Base-by-base conservation (phyloP, 78 protist genomes). In the Pelomyxa schiedti region DNA sequence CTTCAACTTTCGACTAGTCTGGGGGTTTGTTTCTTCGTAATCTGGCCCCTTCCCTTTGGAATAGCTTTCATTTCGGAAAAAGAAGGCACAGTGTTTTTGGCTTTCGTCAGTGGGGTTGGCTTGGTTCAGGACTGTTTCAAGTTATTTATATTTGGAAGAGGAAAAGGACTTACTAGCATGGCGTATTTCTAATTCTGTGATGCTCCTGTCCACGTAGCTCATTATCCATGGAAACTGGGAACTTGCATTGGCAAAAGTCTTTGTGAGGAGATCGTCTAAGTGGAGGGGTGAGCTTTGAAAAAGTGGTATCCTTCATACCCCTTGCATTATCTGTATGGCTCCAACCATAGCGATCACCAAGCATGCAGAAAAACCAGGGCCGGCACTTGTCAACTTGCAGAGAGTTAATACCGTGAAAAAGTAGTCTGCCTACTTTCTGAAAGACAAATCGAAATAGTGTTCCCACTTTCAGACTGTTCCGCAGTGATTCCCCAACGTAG, bases 361-460 rank as follows among this genome's bases (percentile, higher is more conserved):
- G 70, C 70, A 66, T 66, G 37, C 70, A 66, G 37, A 66, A n/a
- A 9, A 66, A 66, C 29, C 37, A 66, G 37, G 70, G 70, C 64
- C 70, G 70, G 37, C 70, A 66, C n/a, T 36, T n/a, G 37, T 66
- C 70, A 9, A 66, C 70, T 9, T n/a, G n/a, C n/a, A n/a, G n/a
- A n/a, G n/a, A n/a, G n/a, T n/a, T n/a, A n/a, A n/a, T n/a, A n/a
- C n/a, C n/a, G n/a, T n/a, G n/a, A n/a, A n/a, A n/a, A n/a, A n/a
- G n/a, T n/a, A n/a, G n/a, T n/a, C n/a, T n/a, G n/a, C n/a, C n/a
- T n/a, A n/a, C n/a, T n/a, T n/a, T 30, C 29, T 9, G 32, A 16
- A 9, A 66, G 37, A 9, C 70, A 66, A 9, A 66, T 66, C n/a
- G 29, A n/a, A 36, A 66, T 66, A 36, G 70, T 66, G 37, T 8